Percentiles rank a stretch among this genome's conserved stretches.
Conservation (phyloP, 331 rosid species). For the Stylosanthes scabra region DNA sequence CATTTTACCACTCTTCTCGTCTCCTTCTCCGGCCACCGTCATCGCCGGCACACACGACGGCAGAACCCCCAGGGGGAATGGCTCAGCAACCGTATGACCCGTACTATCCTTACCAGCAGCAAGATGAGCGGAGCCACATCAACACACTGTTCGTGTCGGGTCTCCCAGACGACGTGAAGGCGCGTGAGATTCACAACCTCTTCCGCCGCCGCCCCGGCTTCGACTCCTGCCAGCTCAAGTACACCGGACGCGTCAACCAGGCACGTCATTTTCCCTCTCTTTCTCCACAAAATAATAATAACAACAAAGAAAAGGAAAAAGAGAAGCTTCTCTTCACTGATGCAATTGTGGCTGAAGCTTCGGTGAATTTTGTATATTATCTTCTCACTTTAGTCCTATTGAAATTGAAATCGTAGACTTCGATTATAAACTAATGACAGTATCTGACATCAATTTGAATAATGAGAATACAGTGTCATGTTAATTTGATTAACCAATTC, state of each 20-base stretch:
- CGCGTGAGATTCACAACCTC: slow-evolving; percentile 98
- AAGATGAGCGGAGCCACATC: slow-evolving; percentile 66
- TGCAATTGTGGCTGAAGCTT: not conserved
- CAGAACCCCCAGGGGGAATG: slow-evolving; percentile 40
- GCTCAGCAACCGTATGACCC: slow-evolving; percentile 77
- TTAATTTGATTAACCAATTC: not conserved
- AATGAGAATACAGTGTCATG: not conserved
- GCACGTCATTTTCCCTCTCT: slow-evolving; percentile 34
- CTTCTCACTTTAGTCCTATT: not conserved
- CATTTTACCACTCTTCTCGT: not conserved
- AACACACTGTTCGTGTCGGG: slow-evolving; percentile 97
- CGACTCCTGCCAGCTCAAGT: slow-evolving; percentile 97
- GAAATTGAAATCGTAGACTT: not conserved
- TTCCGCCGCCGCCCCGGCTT: slow-evolving; percentile 96
- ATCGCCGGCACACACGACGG: slow-evolving; percentile 8
- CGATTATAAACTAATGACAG: not conserved
- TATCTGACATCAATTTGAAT: not conserved
- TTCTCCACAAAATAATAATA: not conserved
- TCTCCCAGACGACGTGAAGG: slow-evolving; percentile 93
- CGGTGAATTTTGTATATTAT: not conserved
- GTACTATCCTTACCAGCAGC: slow-evolving; percentile 64
- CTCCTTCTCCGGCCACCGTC: slow-evolving; percentile 33
- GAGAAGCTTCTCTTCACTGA: slow-evolving; percentile 1
- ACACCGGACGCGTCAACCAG: slow-evolving; percentile 97
- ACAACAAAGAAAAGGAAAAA: not conserved